Base-by-base conservation (phyloP, 495 filamentous ascomycete species). In the Massariosphaeria phaeospora region DNA sequence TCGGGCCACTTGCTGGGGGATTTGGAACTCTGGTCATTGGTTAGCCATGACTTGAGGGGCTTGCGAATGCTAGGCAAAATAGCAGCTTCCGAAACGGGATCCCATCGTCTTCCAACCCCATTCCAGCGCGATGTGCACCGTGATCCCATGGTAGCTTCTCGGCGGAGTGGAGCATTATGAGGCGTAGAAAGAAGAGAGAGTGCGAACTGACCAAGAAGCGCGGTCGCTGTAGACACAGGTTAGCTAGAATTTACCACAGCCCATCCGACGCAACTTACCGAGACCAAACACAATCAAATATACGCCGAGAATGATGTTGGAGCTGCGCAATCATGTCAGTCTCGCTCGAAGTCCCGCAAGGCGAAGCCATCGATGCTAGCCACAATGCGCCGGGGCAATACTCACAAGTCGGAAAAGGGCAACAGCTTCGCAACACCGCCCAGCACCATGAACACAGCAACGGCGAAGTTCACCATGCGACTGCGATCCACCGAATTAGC, bases 391-490 rank as follows among this genome's bases (percentile, higher is more conserved):
- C 27, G 34, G 18, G 26, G 47, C 27, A 31, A 44, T 9, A 71
- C 80, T 70, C 74, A 84, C 79, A 84, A 73, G 24, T 77, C 63
- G 38, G 78, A 62, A 29, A 47, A 30, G 15, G 75, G 72, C 62
- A 88, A 91, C 79, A 96, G 95, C 70, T 96, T 89, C 59, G 79
- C 79, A 66, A 97, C 84, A 49, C 91, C 93, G 45, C 91, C 91
- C 13, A 95, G 73, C 21, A 95, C 74, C 89, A 97, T 95, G 51
- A 96, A 73, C 55, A 83, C 84, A 55, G 83, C 93, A 52, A 95
- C 85, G 55, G 74, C 88, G 59, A 97, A 76, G 79, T 99, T 99
- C 63, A 94, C 88, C 61, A 97, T 80, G 57, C 93, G 94, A 74
- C 90, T 96, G 56, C 39, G 15, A 38, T 55, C 34, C 39, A 66